Evolutionary conservation across 192 early-diverging fungal species (phyloP).

Genomic region (Gonapodya sp.): DNA sequence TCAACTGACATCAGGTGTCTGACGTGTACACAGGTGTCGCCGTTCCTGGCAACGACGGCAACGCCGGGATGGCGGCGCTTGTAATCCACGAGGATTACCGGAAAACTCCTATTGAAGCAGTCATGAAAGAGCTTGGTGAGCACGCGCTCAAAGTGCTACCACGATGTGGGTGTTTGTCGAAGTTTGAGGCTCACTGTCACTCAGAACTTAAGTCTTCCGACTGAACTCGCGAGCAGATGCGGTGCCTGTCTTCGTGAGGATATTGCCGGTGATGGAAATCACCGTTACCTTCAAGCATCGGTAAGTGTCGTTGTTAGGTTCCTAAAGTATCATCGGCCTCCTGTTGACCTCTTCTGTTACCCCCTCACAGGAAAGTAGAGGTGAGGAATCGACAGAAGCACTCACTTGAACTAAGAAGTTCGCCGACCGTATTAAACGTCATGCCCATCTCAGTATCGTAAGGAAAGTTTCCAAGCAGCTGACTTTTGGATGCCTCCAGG

Average conservation of each 20-base stretch:
- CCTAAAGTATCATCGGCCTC: too few species aligned
- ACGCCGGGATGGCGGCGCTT: constrained; percentile 3
- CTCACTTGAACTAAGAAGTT: too few species aligned
- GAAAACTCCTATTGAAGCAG: background rate
- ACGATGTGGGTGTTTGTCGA: background rate
- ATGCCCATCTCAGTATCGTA: too few species aligned
- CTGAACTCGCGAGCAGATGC: background rate
- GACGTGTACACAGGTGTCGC: background rate
- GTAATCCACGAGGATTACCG: constrained; percentile 4
- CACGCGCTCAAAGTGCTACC: background rate
- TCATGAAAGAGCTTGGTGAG: background rate
- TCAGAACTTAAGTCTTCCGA: too few species aligned
- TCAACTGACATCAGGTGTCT: too few species aligned
- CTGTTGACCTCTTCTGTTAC: too few species aligned
- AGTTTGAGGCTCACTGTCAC: background rate
- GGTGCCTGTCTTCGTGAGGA: constrained; percentile 1
- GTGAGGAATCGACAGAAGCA: too few species aligned
- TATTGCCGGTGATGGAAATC: background rate
- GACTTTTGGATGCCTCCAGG: constrained; percentile 10
- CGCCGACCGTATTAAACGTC: too few species aligned
- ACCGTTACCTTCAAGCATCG: constrained; percentile 10
- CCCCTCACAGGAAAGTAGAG: too few species aligned
- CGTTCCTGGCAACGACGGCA: background rate
- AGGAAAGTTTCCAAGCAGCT: background rate
- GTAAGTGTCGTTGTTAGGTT: background rate